Evolutionary conservation across 2,329 filamentous ascomycete species (phyloP).

Genomic region (Scedosporium boydii): DNA sequence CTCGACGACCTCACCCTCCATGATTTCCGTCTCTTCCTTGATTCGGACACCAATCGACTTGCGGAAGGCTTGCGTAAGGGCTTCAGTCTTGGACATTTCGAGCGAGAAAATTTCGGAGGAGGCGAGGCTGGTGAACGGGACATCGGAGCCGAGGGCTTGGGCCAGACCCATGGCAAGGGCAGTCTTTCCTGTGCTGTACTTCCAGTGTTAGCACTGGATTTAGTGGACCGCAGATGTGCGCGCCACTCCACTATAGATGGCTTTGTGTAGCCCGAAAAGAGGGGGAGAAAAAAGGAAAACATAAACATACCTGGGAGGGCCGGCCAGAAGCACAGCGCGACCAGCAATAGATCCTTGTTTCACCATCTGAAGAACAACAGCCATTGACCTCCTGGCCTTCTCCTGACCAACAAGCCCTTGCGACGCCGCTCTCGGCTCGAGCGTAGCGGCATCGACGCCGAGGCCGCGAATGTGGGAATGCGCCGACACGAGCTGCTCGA

Average conservation of each 20-base stretch:
- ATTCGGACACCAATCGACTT: constrained; percentile 97
- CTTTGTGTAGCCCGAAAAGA: not conserved
- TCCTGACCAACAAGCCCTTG: constrained; percentile 95
- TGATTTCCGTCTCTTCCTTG: constrained; percentile 98
- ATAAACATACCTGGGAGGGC: constrained; percentile 64
- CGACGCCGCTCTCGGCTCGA: constrained; percentile 76
- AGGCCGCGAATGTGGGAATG: constrained; percentile 97
- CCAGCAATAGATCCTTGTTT: constrained; percentile 98
- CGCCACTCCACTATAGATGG: not conserved
- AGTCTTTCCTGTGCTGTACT: constrained; percentile 81
- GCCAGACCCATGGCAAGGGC: constrained; percentile 99
- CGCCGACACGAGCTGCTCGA: constrained; percentile 86
- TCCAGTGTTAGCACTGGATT: not conserved
- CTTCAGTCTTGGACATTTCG: constrained; percentile 99
- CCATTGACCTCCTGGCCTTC: constrained; percentile 92
- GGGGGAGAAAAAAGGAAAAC: not conserved
- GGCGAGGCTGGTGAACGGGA: constrained; percentile 92
- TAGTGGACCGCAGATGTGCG: not conserved
- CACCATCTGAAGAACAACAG: constrained; percentile 96
- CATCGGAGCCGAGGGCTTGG: constrained; percentile 85
- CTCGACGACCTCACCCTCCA: constrained; percentile 97
- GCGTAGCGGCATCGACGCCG: constrained; percentile 81
- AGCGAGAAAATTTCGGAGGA: constrained; percentile 97
- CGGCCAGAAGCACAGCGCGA: constrained; percentile 86
- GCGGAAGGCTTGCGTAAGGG: constrained; percentile 95